Conservation (phyloP, 257 asterid genomes). For the Petunia secreta region DNA sequence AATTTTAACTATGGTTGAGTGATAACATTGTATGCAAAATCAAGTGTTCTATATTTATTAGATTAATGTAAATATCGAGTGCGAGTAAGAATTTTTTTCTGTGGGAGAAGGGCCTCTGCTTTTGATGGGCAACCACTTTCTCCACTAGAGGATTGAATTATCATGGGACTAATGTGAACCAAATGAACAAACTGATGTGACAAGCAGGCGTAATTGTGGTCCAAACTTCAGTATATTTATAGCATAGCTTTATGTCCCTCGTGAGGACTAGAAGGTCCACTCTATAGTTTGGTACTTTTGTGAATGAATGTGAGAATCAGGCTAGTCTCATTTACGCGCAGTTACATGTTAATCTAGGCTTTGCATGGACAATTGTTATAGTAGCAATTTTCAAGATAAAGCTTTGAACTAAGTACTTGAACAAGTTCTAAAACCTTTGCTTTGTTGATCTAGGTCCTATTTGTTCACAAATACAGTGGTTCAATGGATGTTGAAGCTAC, state of each 20-base stretch:
- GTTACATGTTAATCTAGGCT: background rate
- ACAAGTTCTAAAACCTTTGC: background rate
- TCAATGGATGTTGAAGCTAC: constrained; percentile 50
- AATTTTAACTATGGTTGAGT: too few relatives aligned
- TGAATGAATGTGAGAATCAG: background rate
- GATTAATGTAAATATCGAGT: too few relatives aligned
- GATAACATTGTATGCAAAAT: too few relatives aligned
- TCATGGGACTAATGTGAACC: too few relatives aligned
- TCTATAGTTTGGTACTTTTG: background rate
- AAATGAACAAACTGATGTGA: too few relatives aligned
- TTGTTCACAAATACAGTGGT: constrained; percentile 63
- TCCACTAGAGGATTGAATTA: too few relatives aligned
- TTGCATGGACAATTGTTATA: too few relatives aligned
- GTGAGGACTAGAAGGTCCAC: background rate
- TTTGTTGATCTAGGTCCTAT: constrained; percentile 48
- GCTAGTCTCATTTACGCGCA: background rate
- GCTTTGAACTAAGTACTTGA: background rate
- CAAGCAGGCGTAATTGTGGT: background rate
- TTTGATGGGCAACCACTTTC: too few relatives aligned
- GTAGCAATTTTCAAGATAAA: background rate
- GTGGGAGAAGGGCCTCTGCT: too few relatives aligned
- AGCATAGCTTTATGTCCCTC: background rate
- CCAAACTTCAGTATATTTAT: background rate
- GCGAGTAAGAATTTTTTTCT: too few relatives aligned
- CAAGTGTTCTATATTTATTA: too few relatives aligned